Conservation (phyloP, 352 stramenopile species). For the Globisporangium canariense region DNA sequence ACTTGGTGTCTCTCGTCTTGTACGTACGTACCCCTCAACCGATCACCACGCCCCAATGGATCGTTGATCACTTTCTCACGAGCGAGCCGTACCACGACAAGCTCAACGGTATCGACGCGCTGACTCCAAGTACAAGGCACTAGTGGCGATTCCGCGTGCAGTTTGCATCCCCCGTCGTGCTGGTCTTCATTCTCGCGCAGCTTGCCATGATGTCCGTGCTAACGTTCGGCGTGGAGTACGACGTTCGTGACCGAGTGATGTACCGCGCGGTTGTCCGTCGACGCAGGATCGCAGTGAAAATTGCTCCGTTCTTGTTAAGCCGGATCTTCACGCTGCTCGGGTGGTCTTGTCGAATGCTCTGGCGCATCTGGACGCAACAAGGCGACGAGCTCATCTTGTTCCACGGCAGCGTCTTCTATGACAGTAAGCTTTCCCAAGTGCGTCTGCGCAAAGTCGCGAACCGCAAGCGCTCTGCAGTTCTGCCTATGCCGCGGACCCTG, state of each 20-base stretch:
- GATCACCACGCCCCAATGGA: not conserved
- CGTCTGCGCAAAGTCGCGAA: not conserved
- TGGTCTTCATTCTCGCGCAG: not conserved
- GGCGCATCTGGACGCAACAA: constrained; percentile 1
- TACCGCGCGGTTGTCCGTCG: not conserved
- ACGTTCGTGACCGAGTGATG: not conserved
- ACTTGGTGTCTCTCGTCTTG: not conserved
- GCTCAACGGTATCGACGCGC: not conserved
- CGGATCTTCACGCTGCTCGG: constrained; percentile 7
- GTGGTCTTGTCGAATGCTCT: constrained; percentile 1
- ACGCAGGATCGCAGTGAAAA: not conserved
- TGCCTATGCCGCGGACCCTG: not conserved
- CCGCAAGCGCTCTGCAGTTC: not conserved
- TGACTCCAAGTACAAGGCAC: not conserved
- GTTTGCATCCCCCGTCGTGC: not conserved
- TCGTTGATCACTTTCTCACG: not conserved
- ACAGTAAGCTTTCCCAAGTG: constrained; percentile 6
- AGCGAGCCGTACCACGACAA: not conserved
- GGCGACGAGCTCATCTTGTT: constrained; percentile 1
- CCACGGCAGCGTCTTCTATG: constrained; percentile 6
- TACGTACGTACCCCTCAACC: not conserved
- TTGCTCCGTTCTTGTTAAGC: not conserved
- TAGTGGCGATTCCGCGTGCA: constrained; percentile 4
- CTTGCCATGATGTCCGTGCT: not conserved
- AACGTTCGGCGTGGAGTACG: not conserved